Percentiles rank a stretch among this genome's conserved stretches.
Conservation (phyloP, 2,329 filamentous ascomycete species). For the Fusarium cicatricum region DNA sequence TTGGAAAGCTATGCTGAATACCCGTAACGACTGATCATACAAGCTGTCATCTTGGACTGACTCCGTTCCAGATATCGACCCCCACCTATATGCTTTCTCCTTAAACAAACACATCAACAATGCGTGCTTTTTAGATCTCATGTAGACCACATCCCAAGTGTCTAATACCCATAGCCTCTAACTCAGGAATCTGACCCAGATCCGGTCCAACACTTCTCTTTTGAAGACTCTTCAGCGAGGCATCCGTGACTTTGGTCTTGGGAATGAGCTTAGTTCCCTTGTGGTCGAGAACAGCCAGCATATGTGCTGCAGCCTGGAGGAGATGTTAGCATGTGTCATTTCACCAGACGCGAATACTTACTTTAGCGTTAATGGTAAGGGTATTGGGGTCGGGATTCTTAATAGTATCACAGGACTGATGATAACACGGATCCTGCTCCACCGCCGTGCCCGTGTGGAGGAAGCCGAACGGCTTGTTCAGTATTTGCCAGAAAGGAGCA, state of each 20-base stretch:
- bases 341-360: no score
- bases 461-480: conserved; percentile 36
- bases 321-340: no score
- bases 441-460: conserved; percentile 35
- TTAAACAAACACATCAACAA: no score
- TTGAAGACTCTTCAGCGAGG: conserved; percentile 20
- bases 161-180: conserved; percentile 47
- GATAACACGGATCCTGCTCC: conserved; percentile 40
- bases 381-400: conserved; percentile 49
- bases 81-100: no score
- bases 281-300: conserved; percentile 42
- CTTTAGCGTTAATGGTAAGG: conserved; percentile 40
- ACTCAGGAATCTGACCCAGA: conserved; percentile 41
- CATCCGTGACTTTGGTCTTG: conserved; percentile 33
- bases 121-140: conserved; percentile 24
- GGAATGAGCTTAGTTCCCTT: conserved; percentile 39
- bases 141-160: conserved; percentile 47
- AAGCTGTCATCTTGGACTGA: no score
- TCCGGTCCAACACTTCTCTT: conserved; percentile 23
- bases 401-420: conserved; percentile 49
- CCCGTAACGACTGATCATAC: no score
- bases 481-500: conserved; percentile 41
- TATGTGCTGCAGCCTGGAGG: conserved; percentile 60
- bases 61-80: no score
- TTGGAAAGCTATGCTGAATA: no score